Percentiles rank a stretch among this genome's conserved stretches.
phyloP scores from a whole-genome alignment of 441 rosid species.

The Pelargonium exstipulatum region DNA sequence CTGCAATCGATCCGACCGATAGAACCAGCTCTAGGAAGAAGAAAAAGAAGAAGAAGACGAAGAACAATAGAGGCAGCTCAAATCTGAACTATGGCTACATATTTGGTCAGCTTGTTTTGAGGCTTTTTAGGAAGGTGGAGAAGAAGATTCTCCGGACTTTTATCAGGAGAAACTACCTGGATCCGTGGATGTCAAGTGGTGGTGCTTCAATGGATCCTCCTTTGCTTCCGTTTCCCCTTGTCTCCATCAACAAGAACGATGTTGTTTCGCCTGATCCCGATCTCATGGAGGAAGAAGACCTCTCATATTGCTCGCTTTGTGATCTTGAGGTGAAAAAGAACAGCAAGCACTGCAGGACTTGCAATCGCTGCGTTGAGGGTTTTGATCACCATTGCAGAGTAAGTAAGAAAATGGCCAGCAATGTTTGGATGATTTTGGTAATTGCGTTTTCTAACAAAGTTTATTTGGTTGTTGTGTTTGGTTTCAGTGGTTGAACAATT shows the following conservation, averaged over 20 bases:
- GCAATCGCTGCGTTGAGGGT: conserved; percentile 94
- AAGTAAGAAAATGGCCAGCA: conserved; percentile 13
- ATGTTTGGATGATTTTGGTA: background rate
- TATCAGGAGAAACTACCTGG: conserved; percentile 74
- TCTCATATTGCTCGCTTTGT: conserved; percentile 78
- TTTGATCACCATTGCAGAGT: conserved; percentile 99
- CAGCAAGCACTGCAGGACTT: conserved; percentile 94
- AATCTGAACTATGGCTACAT: conserved; percentile 66
- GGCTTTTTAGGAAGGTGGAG: conserved; percentile 75
- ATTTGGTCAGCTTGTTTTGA: conserved; percentile 58
- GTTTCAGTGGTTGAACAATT: conserved; percentile 91
- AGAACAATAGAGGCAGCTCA: background rate
- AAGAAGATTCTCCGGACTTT: conserved; percentile 71
- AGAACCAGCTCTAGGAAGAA: conserved; percentile 62
- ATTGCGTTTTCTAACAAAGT: background rate
- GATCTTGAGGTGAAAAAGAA: conserved; percentile 90
- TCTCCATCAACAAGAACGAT: conserved; percentile 48
- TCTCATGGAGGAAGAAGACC: conserved; percentile 50
- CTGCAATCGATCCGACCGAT: conserved; percentile 82
- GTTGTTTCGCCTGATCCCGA: conserved; percentile 53
- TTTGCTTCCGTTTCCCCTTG: conserved; percentile 74
- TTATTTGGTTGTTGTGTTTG: conserved; percentile 13
- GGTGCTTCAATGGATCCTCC: conserved; percentile 54
- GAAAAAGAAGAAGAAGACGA: conserved; percentile 27
- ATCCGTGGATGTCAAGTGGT: conserved; percentile 52